Evolutionary conservation across 1,284 basidiomycete species (phyloP), one percentile per base, ranked within the genome.

Genomic region (Mycena sp.): DNA sequence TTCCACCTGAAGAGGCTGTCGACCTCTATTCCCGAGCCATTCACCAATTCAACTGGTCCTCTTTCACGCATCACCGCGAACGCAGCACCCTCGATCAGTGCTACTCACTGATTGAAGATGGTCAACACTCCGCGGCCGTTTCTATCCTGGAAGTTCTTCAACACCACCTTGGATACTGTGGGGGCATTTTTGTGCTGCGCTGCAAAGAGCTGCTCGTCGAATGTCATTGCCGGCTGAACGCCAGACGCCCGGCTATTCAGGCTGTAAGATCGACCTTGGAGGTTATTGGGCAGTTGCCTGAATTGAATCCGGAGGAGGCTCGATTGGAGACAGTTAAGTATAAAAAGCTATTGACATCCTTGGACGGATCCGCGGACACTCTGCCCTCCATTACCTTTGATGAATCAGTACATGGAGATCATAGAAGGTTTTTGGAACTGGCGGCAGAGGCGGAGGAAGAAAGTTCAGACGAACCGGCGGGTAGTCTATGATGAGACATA

Each of bases 41-140:
- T 3, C 25, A 56, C 28, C 41, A 37, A 11, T 56, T 56, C 23
- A 44, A 56, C 3, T 11, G 29, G 29, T 56, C 30, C 6, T 17
- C 7, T 19, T 56, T 56, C 53, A 56, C 53, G 21, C 43, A 56
- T 46, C 53, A 56, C 53, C 53, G 43, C 30, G 53, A 56, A 43
- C 53, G 53, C 17, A 43, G 19, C 7, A 56, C 53, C 1, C 53
- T 56, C 43, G 53, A 56, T 37, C 44, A 45, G 53, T 46, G 53
- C n/a, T 56, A 56, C 44, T 56, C 53, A 7, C 43, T 56, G 41
- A 37, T 56, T 19, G 53, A 56, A 43, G 53, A 56, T 16, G 23
- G 30, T 35, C 32, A 21, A 35, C 45, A 56, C 32, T 17, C 43
- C n/a, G 53, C 44, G 37, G 53, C 53, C 17, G 19, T 56, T 21